These are phyloP conservation scores for Boechera retrofracta DNA, from an alignment of 345 rosid genomes.

Conservation along the genomic window DNA sequence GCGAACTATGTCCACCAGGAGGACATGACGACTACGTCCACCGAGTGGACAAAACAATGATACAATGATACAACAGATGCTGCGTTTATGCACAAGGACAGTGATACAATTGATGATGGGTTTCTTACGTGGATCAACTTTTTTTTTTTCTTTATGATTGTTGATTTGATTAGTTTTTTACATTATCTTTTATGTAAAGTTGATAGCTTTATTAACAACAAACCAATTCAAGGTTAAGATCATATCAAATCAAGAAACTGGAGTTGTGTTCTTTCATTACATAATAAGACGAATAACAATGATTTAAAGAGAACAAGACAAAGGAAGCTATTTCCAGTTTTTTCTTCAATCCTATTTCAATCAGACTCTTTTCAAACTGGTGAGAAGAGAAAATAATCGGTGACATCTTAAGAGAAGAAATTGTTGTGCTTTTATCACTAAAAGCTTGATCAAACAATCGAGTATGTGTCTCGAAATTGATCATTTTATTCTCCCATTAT, in stretches of 20 bases:
- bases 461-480: constrained; percentile 22
- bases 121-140: constrained; percentile 24
- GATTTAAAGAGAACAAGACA: constrained; percentile 5
- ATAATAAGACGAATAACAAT: constrained; percentile 32
- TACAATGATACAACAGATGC: no score
- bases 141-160: constrained; percentile 34
- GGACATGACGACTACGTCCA: no score
- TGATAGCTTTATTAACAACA: constrained; percentile 4
- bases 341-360: constrained; percentile 27
- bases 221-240: constrained; percentile 4
- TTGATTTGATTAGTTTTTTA: constrained; percentile 1
- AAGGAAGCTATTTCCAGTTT: constrained; percentile 28
- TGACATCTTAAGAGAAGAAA: constrained; percentile 36
- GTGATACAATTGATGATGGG: constrained; percentile 38
- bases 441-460: background rate
- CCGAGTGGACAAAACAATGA: no score
- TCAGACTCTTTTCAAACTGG: constrained; percentile 33
- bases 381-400: constrained; percentile 28
- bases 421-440: background rate
- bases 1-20: no score
- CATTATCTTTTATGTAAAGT: constrained; percentile 23
- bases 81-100: no score
- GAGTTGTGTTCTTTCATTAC: constrained; percentile 37
- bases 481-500: background rate
- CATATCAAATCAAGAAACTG: constrained; percentile 25